Base-by-base conservation (phyloP, 306 rosid genomes). In the Albizia julibrissin region DNA sequence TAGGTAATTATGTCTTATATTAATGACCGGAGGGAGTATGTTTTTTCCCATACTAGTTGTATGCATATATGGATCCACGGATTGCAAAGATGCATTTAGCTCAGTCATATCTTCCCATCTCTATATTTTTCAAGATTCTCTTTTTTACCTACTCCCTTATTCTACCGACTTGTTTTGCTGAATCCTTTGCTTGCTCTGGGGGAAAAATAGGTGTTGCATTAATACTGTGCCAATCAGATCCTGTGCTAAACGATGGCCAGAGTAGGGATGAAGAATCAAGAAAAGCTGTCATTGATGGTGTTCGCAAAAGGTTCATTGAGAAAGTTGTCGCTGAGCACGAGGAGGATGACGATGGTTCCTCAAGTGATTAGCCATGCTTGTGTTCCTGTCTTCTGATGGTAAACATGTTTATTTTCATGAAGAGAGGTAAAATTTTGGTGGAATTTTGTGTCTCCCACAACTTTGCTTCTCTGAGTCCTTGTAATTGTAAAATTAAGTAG, bases 141-240 rank as follows among this genome's bases (percentile, higher is more conserved):
- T 8, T 24, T 56, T 65, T 22, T 59, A 29, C 65, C 3, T 37
- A 4, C 31, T 69, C 49, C 52, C 69, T 46, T 8, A 19, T 80
- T 74, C 15, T 33, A 31, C 43, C 13, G 18, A 21, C 27, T 14
- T 42, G 31, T 66, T 21, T 15, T 29, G 4, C 4, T 78, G 66
- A 76, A 78, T 72, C 73, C 5, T 73, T 75, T 82, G 27, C 66
- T 5, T 74, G 74, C 31, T 82, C 44, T 88, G 83, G 54, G 85
- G 81, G 67, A 69, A 83, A 82, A 31, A 61, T 80, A 93, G 98
- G 97, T 77, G 97, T 92, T 85, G 98, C 99, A 72, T 85, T 95
- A 84, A 90, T 95, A 43, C 91, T 95, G 69, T 95, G 99, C 86
- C 93, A 93, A 76, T 91, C 97, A 49, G 94, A 92, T 83, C 98